A percentile compares a stretch with the other conserved stretches of the same genome.
phyloP scores from a whole-genome alignment of 495 filamentous ascomycete species.

The Patellaria atrata region DNA sequence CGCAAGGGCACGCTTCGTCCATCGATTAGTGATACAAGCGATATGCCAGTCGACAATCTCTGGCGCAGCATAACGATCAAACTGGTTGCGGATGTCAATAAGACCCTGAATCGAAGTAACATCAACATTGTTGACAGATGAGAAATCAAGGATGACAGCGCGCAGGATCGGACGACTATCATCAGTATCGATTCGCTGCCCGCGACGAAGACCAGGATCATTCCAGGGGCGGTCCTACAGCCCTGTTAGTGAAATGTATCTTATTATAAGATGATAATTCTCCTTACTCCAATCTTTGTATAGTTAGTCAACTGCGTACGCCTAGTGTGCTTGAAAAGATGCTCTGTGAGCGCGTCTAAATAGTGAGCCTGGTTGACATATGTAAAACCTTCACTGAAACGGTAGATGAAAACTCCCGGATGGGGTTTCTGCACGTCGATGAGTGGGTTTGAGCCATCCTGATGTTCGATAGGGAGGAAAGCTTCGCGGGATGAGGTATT shows the following conservation, averaged over 20 bases:
- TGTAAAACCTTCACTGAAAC: constrained; percentile 91
- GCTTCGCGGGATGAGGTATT: constrained; percentile 44
- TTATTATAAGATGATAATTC: too few species aligned
- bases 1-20: constrained; percentile 91
- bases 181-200: constrained; percentile 33
- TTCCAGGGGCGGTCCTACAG: constrained; percentile 84
- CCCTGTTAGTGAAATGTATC: too few species aligned
- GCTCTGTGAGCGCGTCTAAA: constrained; percentile 58
- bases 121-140: constrained; percentile 90
- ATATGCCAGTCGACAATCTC: constrained; percentile 91
- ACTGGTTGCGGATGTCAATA: constrained; percentile 92
- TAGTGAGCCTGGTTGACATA: constrained; percentile 90
- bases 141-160: constrained; percentile 89
- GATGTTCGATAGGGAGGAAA: constrained; percentile 78
- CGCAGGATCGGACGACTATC: constrained; percentile 57
- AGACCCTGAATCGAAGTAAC: constrained; percentile 87
- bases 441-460: constrained; percentile 81
- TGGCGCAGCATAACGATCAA: constrained; percentile 74
- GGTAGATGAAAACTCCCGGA: constrained; percentile 92
- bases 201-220: constrained; percentile 63
- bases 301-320: constrained; percentile 54
- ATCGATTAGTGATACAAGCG: constrained; percentile 85
- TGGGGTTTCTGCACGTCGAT: constrained; percentile 65
- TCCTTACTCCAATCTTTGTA: constrained; percentile 40
- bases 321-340: constrained; percentile 60